Evolutionary conservation across 108 stramenopile species (phyloP), one percentile per base, ranked within the genome.

Genomic region (Aurantiochytrium sp.): DNA sequence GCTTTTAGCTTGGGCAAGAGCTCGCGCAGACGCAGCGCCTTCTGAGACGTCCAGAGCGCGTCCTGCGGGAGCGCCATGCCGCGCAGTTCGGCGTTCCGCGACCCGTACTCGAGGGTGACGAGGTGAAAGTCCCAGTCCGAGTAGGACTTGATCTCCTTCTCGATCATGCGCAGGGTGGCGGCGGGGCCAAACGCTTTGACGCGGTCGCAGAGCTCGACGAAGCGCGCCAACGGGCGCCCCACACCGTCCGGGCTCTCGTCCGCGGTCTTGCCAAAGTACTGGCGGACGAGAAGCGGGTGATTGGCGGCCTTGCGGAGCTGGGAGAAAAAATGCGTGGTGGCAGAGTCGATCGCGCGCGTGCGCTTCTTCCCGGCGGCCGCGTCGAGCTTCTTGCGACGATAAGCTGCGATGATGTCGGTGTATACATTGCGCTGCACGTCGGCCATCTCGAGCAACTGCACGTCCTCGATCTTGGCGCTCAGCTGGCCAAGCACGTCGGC

Each of bases 391-490:
- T 65, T 87, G 5, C 37, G 37, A 8, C 50, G 52, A 10, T 54
- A 54, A 1, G 24, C 24, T 6, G 54, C 54, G 34, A 54, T 32
- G 42, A 89, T 27, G 42, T 39, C 41, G 52, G 8, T 31, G 52
- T 52, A 52, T 27, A 90, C 88, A 88, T 96, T 95, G 27, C 93
- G 93, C n/a, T 97, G 97, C 1, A 6, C 87, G 21, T 69, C 42
- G 3, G 53, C 55, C 15, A 39, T 15, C n/a, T 85, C 85, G 1
- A 53, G 21, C 34, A 85, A 24, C 15, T 21, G 88, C 92, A 97
- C 95, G 87, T 98, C 96, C 86, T 99, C 98, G 87, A 91, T 96
- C 88, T 99, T 98, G 31, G 95, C 95, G 0, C 98, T 97, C 91
- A 99, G 91, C 90, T 99, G 98, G 36, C 92, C 96, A 88, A 96